These are phyloP conservation scores for Syncephalastrum contaminatum DNA, from an alignment of 371 early-diverging fungal genomes.

Conservation along the genomic window DNA sequence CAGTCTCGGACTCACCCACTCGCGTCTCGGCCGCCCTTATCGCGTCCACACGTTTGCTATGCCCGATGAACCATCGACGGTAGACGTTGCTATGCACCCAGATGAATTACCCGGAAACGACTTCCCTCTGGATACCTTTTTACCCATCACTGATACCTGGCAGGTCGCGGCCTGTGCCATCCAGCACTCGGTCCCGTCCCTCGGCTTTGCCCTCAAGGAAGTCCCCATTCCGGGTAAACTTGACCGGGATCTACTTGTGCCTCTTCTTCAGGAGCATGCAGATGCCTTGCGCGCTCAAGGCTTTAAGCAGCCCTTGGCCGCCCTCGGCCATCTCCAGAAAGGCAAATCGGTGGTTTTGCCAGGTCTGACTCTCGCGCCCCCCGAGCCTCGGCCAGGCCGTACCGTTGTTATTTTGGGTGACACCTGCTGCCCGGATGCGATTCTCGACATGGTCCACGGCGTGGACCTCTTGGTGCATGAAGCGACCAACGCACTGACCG, in stretches of 20 bases:
- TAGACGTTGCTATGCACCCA: slow-evolving; percentile 21
- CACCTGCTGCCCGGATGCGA: slow-evolving; percentile 19
- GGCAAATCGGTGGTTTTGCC: slow-evolving; percentile 42
- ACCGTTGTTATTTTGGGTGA: slow-evolving; percentile 59
- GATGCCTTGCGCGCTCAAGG: slow-evolving; percentile 31
- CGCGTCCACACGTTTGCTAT: slow-evolving; percentile 38
- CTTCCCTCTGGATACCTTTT: slow-evolving; percentile 5
- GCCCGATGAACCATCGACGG: no score
- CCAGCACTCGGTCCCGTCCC: slow-evolving; percentile 51
- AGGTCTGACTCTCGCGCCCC: slow-evolving; percentile 40
- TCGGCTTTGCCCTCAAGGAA: slow-evolving; percentile 55
- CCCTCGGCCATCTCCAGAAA: slow-evolving; percentile 47
- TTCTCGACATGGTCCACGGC: neutral
- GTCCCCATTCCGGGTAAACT: slow-evolving; percentile 42
- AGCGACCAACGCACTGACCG: slow-evolving; percentile 58
- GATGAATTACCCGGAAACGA: slow-evolving; percentile 31
- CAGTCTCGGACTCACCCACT: slow-evolving; percentile 42
- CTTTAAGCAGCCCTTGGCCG: slow-evolving; percentile 43
- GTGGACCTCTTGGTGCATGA: slow-evolving; percentile 57
- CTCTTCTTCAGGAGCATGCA: slow-evolving; percentile 39
- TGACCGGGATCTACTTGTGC: slow-evolving; percentile 31
- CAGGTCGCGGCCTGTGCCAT: slow-evolving; percentile 45
- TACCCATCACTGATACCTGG: slow-evolving; percentile 15
- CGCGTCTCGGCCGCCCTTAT: slow-evolving; percentile 34
- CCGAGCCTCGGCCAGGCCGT: slow-evolving; percentile 40